Evolutionary conservation across 2,329 filamentous ascomycete species (phyloP), one percentile per base, ranked within the genome.

Genomic region (Cordyceps fumosorosea): DNA sequence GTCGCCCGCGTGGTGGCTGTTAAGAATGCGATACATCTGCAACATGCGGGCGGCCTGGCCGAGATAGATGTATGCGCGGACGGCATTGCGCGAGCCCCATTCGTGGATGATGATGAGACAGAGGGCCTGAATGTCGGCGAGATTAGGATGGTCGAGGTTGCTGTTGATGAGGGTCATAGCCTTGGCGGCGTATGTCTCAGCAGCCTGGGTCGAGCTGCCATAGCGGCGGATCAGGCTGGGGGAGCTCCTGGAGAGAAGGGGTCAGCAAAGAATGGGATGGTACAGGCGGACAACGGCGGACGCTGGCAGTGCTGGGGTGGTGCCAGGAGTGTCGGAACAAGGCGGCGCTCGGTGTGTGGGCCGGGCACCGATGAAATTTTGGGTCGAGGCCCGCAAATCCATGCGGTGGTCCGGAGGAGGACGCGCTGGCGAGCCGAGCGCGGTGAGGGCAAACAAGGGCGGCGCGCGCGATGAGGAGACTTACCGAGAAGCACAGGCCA

Each of bases 11-110:
- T 82, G 79, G 66, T 84, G 82, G 47, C 77, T 78, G 66, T 84
- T 81, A 52, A 86, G 78, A 62, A 86, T 81, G 65, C 82, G 79
- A 67, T 82, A 85, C 84, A 86, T 86, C 73, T 86, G 84, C 37
- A 84, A 78, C 83, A 86, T 85, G 63, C 84, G 81, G n/a, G 82
- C 80, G 37, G 84, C 84, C 69, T 86, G 83, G 65, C 84, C 84
- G 26, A 86, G 77, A 69, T 85, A 85, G 70, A 85, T 81, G 76
- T 86, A 86, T 64, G 84, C 84, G 20, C 84, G 82, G 34, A 86
- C 82, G 44, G 84, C 84, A 70, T 85, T 85, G 48, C 84, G 75
- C 62, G 80, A 81, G 54, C 84, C 84, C 84, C 84, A 86, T 73
- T 86, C 84, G 66, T 86, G 84, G 58, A 86, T 83, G 66, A 84